These are phyloP conservation scores for Podospora appendiculata DNA, from an alignment of 495 filamentous ascomycete species.

Conservation along the genomic window DNA sequence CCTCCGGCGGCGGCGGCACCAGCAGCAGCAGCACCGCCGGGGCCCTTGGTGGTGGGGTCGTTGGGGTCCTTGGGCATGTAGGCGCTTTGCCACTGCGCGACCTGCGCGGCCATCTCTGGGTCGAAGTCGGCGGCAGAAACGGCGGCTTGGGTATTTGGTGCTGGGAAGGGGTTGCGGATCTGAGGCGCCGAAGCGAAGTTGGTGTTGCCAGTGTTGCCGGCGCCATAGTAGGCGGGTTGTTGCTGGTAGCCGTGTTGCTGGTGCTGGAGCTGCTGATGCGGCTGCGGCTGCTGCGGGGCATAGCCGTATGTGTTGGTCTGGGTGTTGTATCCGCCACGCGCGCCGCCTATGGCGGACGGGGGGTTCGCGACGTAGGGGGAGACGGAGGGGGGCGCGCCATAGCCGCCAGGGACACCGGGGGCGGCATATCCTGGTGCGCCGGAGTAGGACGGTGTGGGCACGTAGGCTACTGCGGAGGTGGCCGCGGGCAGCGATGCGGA, in stretches of 20 bases:
- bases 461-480: slow-evolving; percentile 19
- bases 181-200: slow-evolving; percentile 55
- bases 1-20: slow-evolving; percentile 16
- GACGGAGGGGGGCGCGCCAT: slow-evolving; percentile 26
- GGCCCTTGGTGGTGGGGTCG: slow-evolving; percentile 21
- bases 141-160: slow-evolving; percentile 45
- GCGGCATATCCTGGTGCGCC: slow-evolving; percentile 19
- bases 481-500: slow-evolving; percentile 10
- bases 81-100: slow-evolving; percentile 94
- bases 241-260: slow-evolving; percentile 37
- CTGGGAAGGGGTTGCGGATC: slow-evolving; percentile 81
- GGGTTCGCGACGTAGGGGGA: slow-evolving; percentile 27
- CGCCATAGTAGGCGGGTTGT: slow-evolving; percentile 29
- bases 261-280: slow-evolving; percentile 3
- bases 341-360: slow-evolving; percentile 21
- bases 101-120: slow-evolving; percentile 83
- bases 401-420: slow-evolving; percentile 26
- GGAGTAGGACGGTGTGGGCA: slow-evolving; percentile 14
- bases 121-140: slow-evolving; percentile 49
- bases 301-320: slow-evolving; percentile 36
- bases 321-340: slow-evolving; percentile 24
- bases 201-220: slow-evolving; percentile 8
- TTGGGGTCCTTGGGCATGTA: slow-evolving; percentile 56
- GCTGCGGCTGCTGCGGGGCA: slow-evolving; percentile 18
- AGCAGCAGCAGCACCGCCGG: neutral